Conservation (phyloP, 2,329 filamentous ascomycete species). For the Pezicula rhizophila region DNA sequence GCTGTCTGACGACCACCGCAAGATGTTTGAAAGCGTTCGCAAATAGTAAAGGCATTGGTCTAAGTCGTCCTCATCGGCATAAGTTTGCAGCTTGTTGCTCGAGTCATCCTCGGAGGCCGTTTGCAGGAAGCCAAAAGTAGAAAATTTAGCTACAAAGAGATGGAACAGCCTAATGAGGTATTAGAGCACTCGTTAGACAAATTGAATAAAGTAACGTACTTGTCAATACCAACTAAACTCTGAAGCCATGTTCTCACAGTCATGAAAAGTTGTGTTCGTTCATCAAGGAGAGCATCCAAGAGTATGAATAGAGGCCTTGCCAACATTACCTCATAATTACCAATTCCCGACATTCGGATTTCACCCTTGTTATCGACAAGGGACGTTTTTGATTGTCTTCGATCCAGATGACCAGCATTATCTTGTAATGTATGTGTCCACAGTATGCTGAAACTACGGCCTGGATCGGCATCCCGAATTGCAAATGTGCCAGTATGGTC, state of each 20-base stretch:
- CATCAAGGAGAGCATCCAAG: constrained; percentile 70
- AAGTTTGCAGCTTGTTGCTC: constrained; percentile 24
- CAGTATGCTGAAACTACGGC: constrained; percentile 65
- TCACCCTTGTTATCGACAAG: constrained; percentile 28
- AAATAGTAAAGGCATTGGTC: constrained; percentile 76
- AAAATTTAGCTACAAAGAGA: constrained; percentile 53
- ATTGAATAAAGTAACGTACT: constrained; percentile 35
- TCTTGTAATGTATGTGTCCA: constrained; percentile 76
- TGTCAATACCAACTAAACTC: constrained; percentile 55
- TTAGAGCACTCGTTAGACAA: constrained; percentile 12
- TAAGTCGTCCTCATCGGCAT: constrained; percentile 59
- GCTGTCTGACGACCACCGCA: constrained; percentile 61
- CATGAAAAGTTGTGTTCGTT: constrained; percentile 67
- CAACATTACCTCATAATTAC: constrained; percentile 67
- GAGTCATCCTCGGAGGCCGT: constrained; percentile 14
- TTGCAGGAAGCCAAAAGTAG: constrained; percentile 47
- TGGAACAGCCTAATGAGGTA: constrained; percentile 47
- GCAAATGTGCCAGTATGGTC: constrained; percentile 42
- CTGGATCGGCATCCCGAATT: constrained; percentile 49
- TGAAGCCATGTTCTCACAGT: constrained; percentile 78
- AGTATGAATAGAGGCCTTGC: constrained; percentile 76
- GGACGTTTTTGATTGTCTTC: constrained; percentile 42
- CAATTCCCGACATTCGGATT: constrained; percentile 46
- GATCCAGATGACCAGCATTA: constrained; percentile 37
- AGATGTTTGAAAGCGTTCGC: constrained; percentile 64